Evolutionary conservation across 441 rosid genomes (phyloP), one percentile per base, ranked within the genome.

Genomic region (Melastoma candidum): DNA sequence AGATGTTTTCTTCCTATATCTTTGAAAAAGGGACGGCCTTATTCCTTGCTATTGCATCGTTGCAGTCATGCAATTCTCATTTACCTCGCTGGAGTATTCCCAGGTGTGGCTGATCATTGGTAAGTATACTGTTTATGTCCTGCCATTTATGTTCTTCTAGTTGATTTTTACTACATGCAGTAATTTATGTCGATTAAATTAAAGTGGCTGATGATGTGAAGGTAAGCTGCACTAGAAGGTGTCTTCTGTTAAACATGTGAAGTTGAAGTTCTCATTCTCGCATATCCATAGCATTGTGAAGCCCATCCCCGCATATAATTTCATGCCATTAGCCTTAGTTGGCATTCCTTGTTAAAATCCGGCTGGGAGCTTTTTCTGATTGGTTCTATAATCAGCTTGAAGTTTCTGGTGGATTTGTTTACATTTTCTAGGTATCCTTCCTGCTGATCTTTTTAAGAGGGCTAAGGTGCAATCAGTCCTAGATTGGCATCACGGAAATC

Each of bases 401-500:
- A 3, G 4, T 44, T 24, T 2, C 26, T 26, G 24, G 25, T 4
- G 5, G 25, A 9, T 44, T 45, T 44, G 12, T 46, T 7, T 11
- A 45, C 12, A 9, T 22, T 55, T 14, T 55, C 27, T 25, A 85
- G 95, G 90, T 87, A 92, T 71, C 96, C 95, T 0, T 71, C 22
- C 95, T 0, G 72, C 82, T 44, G 96, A 90, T 76, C 77, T 90
- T 72, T 82, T 63, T 51, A 80, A 61, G 68, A 83, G 90, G 71
- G 92, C 89, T 49, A 83, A 77, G 79, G 75, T 90, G 66, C 75
- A 87, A 41, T 90, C 98, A 2, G 84, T 82, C 47, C 59, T 92
- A 76, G 96, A 92, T 52, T 92, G 98, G 98, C 96, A 87, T 73
- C 98, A 92, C 74, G 68, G 80, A 41, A 83, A 82, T 64, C 68